phyloP scores from a whole-genome alignment of 78 protist genomes.

The Acrasis kona region DNA sequence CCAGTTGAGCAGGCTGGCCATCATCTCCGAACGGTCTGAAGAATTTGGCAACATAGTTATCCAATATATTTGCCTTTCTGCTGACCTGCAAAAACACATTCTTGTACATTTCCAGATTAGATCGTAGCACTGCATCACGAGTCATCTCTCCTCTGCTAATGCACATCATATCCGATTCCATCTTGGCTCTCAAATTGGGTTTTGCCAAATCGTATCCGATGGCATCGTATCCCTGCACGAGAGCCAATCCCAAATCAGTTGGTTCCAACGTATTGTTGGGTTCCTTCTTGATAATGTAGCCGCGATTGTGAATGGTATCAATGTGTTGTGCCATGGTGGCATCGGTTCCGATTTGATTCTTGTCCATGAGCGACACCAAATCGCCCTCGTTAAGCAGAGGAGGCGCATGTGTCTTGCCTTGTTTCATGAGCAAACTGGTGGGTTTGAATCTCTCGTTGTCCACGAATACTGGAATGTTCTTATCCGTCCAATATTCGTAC shows the following conservation, averaged over 20 bases:
- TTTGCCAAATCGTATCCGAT: slow-evolving; percentile 62
- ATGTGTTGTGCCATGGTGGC: slow-evolving; percentile 98
- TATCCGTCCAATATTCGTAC: slow-evolving; percentile 76
- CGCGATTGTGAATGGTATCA: slow-evolving; percentile 66
- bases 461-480: slow-evolving; percentile 56
- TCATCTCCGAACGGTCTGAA: neutral
- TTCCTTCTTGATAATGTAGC: slow-evolving; percentile 45
- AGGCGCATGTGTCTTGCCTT: slow-evolving; percentile 85
- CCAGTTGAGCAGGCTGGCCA: neutral
- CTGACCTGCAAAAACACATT: neutral
- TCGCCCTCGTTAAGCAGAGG: slow-evolving; percentile 84
- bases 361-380: slow-evolving; percentile 91
- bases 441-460: slow-evolving; percentile 67
- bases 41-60: neutral
- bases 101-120: neutral
- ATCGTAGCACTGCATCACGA: neutral
- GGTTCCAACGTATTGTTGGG: slow-evolving; percentile 37
- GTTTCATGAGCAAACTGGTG: slow-evolving; percentile 23
- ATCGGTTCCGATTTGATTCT: slow-evolving; percentile 92
- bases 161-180: slow-evolving; percentile 37
- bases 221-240: slow-evolving; percentile 71
- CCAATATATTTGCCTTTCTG: neutral
- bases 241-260: slow-evolving; percentile 75
- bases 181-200: slow-evolving; percentile 63
- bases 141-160: slow-evolving; percentile 11